Evolutionary conservation across 306 rosid species (phyloP).

Genomic region (Mimosa bimucronata): DNA sequence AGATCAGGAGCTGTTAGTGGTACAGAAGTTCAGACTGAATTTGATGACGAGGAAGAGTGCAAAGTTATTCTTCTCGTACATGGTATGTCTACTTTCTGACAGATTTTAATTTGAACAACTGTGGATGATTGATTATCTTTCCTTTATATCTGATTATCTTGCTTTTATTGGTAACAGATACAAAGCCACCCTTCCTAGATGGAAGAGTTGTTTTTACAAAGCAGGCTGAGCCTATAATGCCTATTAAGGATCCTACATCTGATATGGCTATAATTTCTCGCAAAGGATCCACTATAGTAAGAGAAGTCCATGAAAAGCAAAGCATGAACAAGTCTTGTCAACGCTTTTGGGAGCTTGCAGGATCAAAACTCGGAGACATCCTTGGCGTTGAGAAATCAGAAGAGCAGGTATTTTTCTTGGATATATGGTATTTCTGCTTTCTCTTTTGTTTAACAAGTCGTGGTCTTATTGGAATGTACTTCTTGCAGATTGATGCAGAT

Average conservation of each 20-base stretch:
- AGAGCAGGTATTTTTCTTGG: slow-evolving; percentile 70
- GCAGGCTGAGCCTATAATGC: slow-evolving; percentile 99
- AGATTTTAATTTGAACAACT: slow-evolving; percentile 18
- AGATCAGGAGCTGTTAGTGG: slow-evolving; percentile 99
- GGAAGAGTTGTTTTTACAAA: slow-evolving; percentile 97
- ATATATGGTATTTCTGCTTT: slow-evolving; percentile 36
- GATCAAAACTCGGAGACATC: slow-evolving; percentile 96
- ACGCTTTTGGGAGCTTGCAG: slow-evolving; percentile 99
- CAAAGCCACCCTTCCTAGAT: slow-evolving; percentile 96
- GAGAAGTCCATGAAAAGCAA: slow-evolving; percentile 93
- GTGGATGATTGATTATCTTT: slow-evolving; percentile 16
- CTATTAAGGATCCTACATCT: slow-evolving; percentile 94
- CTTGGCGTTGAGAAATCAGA: slow-evolving; percentile 94
- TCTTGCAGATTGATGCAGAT: slow-evolving; percentile 87
- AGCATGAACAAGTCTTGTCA: slow-evolving; percentile 91
- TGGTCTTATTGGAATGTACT: slow-evolving; percentile 23
- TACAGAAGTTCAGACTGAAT: slow-evolving; percentile 96
- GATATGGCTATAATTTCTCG: slow-evolving; percentile 99
- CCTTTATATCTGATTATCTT: slow-evolving; percentile 33
- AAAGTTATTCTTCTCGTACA: slow-evolving; percentile 97
- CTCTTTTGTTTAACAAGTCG: slow-evolving; percentile 28
- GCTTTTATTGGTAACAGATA: slow-evolving; percentile 61
- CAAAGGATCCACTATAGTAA: slow-evolving; percentile 86
- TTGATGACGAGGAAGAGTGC: slow-evolving; percentile 97
- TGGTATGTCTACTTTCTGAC: slow-evolving; percentile 53